Conservation (phyloP, 1,284 basidiomycete genomes). For the Polyporus tsugae region DNA sequence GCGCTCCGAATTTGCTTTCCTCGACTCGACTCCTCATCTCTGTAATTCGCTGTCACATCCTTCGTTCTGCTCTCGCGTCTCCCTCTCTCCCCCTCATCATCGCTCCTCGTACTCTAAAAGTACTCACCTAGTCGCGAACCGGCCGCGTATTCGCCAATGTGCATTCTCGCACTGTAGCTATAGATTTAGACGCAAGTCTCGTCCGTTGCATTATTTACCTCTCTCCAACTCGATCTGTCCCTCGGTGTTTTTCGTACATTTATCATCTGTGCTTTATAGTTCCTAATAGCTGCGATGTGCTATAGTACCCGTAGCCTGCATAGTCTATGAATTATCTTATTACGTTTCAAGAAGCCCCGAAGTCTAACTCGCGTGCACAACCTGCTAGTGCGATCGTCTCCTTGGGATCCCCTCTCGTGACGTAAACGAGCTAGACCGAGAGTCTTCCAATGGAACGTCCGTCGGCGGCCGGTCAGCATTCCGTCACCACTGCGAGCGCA, state of each 20-base stretch:
- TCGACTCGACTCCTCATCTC: slow-evolving; percentile 7
- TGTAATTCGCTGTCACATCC: slow-evolving; percentile 14
- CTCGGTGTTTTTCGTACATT: background rate
- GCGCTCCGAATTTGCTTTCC: slow-evolving; percentile 10
- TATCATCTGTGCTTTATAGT: background rate
- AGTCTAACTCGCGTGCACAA: slow-evolving; percentile 1
- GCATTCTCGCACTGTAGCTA: slow-evolving; percentile 1
- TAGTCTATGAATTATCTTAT: background rate
- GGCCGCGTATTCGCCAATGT: background rate
- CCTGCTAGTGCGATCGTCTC: background rate
- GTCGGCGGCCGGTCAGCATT: background rate
- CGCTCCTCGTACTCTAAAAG: background rate
- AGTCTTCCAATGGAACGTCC: background rate
- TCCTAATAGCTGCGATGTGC: background rate
- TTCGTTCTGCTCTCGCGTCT: slow-evolving; percentile 24
- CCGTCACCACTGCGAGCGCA: background rate
- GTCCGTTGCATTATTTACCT: background rate
- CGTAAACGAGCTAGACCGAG: background rate
- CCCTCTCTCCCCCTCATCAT: background rate
- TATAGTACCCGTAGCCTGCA: background rate
- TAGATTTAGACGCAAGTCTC: background rate
- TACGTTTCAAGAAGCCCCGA: background rate
- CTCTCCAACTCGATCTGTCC: background rate
- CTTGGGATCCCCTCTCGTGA: background rate
- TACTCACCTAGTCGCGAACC: slow-evolving; percentile 3